Evolutionary conservation across 1,139 yeast genomes (phyloP).

Genomic region (Kurtzmaniella natalensis): DNA sequence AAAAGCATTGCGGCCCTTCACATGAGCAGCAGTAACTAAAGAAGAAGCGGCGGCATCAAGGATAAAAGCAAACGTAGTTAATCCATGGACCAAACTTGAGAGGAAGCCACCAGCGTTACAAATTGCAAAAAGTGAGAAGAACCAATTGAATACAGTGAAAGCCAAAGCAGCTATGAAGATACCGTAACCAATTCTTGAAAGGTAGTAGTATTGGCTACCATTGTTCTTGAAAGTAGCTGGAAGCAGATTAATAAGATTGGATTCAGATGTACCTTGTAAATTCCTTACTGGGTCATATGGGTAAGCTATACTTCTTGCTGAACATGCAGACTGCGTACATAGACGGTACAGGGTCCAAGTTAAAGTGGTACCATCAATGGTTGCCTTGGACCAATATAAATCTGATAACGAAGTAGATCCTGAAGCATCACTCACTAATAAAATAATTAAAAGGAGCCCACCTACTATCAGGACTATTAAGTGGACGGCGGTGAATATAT

Average conservation of each 20-base stretch:
- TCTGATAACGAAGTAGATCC: constrained; percentile 45
- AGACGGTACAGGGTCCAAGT: constrained; percentile 73
- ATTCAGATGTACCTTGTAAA: constrained; percentile 26
- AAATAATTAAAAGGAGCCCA: background rate
- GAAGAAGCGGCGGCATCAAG: constrained; percentile 47
- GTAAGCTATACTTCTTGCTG: constrained; percentile 48
- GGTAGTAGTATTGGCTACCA: constrained; percentile 53
- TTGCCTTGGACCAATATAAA: constrained; percentile 71
- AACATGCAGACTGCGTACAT: constrained; percentile 53
- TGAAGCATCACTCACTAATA: background rate
- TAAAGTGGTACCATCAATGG: constrained; percentile 51
- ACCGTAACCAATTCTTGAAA: constrained; percentile 66
- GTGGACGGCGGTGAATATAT: constrained; percentile 1
- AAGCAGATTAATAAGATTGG: constrained; percentile 36
- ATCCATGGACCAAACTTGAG: background rate
- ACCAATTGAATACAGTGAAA: background rate
- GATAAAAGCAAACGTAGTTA: constrained; percentile 47
- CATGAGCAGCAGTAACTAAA: constrained; percentile 61
- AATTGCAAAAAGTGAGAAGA: background rate
- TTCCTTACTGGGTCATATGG: constrained; percentile 58
- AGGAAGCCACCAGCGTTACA: constrained; percentile 1
- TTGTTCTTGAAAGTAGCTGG: constrained; percentile 45
- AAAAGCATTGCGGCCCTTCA: constrained; percentile 57
- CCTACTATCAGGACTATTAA: background rate
- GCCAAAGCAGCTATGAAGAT: constrained; percentile 50